These are phyloP conservation scores for Maudiozyma serrabonitensis DNA, from an alignment of 805 yeast genomes.

Conservation along the genomic window DNA sequence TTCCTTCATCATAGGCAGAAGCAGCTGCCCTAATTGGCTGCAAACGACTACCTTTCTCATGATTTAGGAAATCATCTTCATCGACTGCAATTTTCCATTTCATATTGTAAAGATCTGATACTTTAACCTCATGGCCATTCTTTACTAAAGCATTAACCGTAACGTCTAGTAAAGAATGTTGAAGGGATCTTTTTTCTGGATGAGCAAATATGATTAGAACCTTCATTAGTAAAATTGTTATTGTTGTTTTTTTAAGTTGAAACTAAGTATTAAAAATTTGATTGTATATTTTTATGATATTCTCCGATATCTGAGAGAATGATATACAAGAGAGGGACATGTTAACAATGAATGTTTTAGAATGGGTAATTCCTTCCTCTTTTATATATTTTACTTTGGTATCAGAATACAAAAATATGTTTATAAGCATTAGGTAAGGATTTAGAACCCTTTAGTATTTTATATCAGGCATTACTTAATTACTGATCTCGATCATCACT, in stretches of 20 bases:
- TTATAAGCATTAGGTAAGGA: too few relatives aligned
- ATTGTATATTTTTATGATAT: neutral
- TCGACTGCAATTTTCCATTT: slow-evolving; percentile 18
- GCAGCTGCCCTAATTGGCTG: slow-evolving; percentile 12
- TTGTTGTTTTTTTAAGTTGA: neutral
- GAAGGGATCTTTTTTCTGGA: slow-evolving; percentile 20
- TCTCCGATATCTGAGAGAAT: too few relatives aligned
- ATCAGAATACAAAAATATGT: too few relatives aligned
- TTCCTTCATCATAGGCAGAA: slow-evolving; percentile 6
- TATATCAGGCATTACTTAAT: neutral
- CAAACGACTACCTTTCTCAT: slow-evolving; percentile 9
- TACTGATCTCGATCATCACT: neutral
- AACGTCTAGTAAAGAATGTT: slow-evolving; percentile 13
- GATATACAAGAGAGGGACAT: too few relatives aligned
- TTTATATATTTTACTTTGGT: too few relatives aligned
- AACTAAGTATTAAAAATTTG: neutral
- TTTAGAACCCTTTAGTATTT: too few relatives aligned
- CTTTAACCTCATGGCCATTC: slow-evolving; percentile 21
- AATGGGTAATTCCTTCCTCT: too few relatives aligned
- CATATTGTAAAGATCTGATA: slow-evolving; percentile 18
- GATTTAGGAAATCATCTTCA: slow-evolving; percentile 14
- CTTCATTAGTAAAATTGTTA: slow-evolving; percentile 8
- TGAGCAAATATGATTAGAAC: slow-evolving; percentile 22
- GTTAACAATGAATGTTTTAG: too few relatives aligned
- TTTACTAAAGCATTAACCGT: slow-evolving; percentile 12